phyloP scores from a whole-genome alignment of 2,329 filamentous ascomycete genomes.

The Setomelanomma holmii region DNA sequence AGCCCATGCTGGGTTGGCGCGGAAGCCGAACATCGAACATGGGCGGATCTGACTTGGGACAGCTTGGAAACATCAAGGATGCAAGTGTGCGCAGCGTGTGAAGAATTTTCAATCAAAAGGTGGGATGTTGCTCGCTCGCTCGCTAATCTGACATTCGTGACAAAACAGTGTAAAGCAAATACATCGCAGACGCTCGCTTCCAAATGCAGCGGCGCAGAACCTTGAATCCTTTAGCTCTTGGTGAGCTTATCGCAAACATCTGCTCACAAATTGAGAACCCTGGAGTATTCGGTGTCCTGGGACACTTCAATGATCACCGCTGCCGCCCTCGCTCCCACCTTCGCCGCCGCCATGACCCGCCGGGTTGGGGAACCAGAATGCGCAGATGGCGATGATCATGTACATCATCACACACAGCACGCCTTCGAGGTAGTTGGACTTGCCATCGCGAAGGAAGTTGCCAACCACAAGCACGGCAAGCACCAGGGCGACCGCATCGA shows the following conservation, averaged over 20 bases:
- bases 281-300: no score
- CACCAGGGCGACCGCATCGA: constrained; percentile 82
- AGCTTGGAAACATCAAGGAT: neutral
- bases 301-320: no score
- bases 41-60: no score
- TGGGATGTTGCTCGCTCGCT: constrained; percentile 25
- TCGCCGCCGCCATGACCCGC: constrained; percentile 22
- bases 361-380: constrained; percentile 68
- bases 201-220: constrained; percentile 3
- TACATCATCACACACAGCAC: constrained; percentile 77
- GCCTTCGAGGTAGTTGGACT: constrained; percentile 91
- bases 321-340: no score
- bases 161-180: neutral
- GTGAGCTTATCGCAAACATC: no score
- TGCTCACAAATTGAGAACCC: no score
- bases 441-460: constrained; percentile 85
- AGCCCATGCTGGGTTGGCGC: neutral
- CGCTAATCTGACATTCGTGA: constrained; percentile 17
- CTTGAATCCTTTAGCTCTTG: neutral
- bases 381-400: constrained; percentile 66
- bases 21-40: neutral
- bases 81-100: neutral
- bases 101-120: neutral
- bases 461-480: constrained; percentile 86
- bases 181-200: constrained; percentile 12